Percentiles rank a stretch among this genome's conserved stretches.
These are phyloP conservation scores for Cyclocybe cylindracea DNA, from an alignment of 768 basidiomycete genomes.

Conservation along the genomic window DNA sequence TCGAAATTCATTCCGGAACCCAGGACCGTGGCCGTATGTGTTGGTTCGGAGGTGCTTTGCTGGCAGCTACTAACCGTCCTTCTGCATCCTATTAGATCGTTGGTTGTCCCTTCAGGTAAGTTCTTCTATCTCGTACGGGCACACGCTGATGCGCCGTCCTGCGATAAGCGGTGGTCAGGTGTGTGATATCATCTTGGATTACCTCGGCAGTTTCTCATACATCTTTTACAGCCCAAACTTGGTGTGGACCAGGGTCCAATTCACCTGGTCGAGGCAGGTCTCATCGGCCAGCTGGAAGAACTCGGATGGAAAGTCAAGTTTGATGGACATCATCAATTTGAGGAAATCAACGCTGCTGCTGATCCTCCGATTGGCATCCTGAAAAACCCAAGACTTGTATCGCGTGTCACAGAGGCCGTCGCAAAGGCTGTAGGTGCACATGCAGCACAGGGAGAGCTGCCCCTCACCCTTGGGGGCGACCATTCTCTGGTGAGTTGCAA, in stretches of 20 bases:
- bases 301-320: conserved; percentile 92
- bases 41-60: not conserved
- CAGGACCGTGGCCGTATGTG: conserved; percentile 77
- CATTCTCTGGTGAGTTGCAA: conserved; percentile 76
- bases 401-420: conserved; percentile 77
- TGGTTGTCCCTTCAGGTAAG: conserved; percentile 94
- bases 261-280: conserved; percentile 84
- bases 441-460: conserved; percentile 76
- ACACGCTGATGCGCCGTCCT: conserved; percentile 8
- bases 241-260: conserved; percentile 91
- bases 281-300: conserved; percentile 70
- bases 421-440: conserved; percentile 76
- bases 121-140: conserved; percentile 14
- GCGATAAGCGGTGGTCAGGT: conserved; percentile 65
- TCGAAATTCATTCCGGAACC: conserved; percentile 62
- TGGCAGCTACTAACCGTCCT: conserved; percentile 5
- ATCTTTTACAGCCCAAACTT: conserved; percentile 53
- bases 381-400: conserved; percentile 89
- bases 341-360: conserved; percentile 58
- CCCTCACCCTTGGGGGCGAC: conserved; percentile 93
- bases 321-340: conserved; percentile 88
- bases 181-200: conserved; percentile 15
- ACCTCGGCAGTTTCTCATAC: not conserved
- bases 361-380: conserved; percentile 88
- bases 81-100: conserved; percentile 60